phyloP scores from a whole-genome alignment of 306 rosid genomes.

The Cucumis melo region DNA sequence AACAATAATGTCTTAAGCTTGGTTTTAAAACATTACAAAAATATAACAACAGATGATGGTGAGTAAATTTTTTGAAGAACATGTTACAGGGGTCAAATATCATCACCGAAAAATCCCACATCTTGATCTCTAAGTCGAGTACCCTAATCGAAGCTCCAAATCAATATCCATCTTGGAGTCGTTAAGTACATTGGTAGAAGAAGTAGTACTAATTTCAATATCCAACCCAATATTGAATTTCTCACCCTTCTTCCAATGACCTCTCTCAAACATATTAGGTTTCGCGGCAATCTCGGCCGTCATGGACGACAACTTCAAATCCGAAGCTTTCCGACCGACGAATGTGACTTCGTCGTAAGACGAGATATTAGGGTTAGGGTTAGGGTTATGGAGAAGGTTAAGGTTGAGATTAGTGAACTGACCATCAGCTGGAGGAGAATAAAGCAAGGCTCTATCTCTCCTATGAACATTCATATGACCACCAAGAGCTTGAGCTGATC shows the following conservation, averaged over 20 bases:
- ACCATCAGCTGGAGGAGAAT: constrained; percentile 27
- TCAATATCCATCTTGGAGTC: constrained; percentile 47
- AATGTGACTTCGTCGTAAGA: background rate
- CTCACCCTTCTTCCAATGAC: background rate
- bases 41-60: background rate
- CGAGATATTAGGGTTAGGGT: constrained; percentile 38
- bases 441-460: constrained; percentile 75
- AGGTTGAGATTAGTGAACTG: constrained; percentile 25
- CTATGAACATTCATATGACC: constrained; percentile 98
- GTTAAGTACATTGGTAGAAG: constrained; percentile 6
- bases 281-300: constrained; percentile 14
- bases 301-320: constrained; percentile 6
- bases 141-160: constrained; percentile 92
- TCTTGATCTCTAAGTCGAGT: background rate
- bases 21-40: background rate
- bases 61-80: background rate
- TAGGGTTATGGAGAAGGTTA: constrained; percentile 27
- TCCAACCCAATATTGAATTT: constrained; percentile 30
- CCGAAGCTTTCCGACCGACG: background rate
- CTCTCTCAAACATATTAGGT: background rate
- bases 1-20: background rate
- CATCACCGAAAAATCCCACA: background rate
- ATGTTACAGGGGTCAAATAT: background rate
- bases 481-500: constrained; percentile 95
- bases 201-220: constrained; percentile 34